A percentile compares a stretch with the other conserved stretches of the same genome.
These are phyloP conservation scores for Clathrus columnatus DNA, from an alignment of 768 basidiomycete species.

Conservation along the genomic window DNA sequence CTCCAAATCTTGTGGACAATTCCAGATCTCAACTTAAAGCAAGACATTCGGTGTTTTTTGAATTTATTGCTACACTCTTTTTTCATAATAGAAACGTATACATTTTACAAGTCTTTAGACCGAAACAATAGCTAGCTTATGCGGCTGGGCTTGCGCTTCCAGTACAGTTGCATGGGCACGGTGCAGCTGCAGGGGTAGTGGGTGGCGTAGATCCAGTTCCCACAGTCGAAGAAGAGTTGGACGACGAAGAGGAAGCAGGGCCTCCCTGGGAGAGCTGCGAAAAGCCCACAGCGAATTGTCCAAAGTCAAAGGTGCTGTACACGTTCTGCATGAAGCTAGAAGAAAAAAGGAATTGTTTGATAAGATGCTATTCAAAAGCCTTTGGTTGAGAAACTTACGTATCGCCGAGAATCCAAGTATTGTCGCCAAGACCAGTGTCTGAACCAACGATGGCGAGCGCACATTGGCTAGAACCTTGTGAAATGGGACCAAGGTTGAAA, in stretches of 20 bases:
- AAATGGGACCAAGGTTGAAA: constrained; percentile 1
- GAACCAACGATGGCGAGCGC: constrained; percentile 23
- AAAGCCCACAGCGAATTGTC: constrained; percentile 19
- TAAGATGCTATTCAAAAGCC: background rate
- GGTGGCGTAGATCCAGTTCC: background rate
- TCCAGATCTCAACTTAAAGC: too few relatives aligned
- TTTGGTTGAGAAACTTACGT: background rate
- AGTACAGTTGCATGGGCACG: background rate
- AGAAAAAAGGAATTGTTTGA: background rate
- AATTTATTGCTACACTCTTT: too few relatives aligned
- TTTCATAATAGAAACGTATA: too few relatives aligned
- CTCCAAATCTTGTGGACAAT: too few relatives aligned
- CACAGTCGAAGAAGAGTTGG: background rate
- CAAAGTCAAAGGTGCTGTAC: constrained; percentile 23
- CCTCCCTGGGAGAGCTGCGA: constrained; percentile 5
- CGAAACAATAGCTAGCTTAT: too few relatives aligned
- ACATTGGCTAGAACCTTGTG: constrained; percentile 12
- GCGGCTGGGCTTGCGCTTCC: background rate
- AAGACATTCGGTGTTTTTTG: too few relatives aligned
- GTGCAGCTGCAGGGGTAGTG: background rate
- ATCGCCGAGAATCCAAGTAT: constrained; percentile 25
- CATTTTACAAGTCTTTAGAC: too few relatives aligned
- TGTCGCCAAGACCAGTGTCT: constrained; percentile 22
- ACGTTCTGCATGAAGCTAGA: constrained; percentile 26
- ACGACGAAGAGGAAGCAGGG: background rate